Conservation (phyloP, 2,329 filamentous ascomycete species). For the Metarhizium album region DNA sequence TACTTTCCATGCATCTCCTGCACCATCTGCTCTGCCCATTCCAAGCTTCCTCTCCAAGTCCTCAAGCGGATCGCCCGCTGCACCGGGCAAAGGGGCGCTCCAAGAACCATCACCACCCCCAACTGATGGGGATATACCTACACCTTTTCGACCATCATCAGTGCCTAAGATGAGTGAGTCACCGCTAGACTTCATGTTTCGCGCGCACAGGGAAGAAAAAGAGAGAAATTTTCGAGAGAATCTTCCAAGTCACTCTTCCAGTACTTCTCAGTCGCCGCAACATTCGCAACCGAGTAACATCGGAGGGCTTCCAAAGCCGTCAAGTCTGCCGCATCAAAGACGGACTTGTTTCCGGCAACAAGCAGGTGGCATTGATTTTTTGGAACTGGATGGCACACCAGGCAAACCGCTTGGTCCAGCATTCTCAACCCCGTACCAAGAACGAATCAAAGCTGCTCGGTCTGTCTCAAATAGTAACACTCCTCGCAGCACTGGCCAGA, state of each 20-base stretch:
- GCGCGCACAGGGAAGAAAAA: constrained; percentile 71
- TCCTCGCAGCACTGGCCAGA: neutral
- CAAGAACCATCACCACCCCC: constrained; percentile 40
- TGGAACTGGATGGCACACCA: constrained; percentile 53
- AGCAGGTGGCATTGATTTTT: constrained; percentile 16
- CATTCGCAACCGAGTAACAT: constrained; percentile 9
- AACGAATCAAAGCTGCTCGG: constrained; percentile 48
- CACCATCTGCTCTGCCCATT: constrained; percentile 78
- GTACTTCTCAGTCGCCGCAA: neutral
- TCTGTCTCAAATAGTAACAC: constrained; percentile 15
- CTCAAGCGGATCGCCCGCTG: constrained; percentile 50
- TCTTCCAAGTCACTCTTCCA: constrained; percentile 23
- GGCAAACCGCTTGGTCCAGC: constrained; percentile 49
- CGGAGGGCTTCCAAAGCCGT: constrained; percentile 12
- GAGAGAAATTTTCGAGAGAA: constrained; percentile 39
- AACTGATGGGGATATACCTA: constrained; percentile 40
- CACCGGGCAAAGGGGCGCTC: constrained; percentile 21
- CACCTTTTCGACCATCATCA: constrained; percentile 29
- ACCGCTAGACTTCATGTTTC: constrained; percentile 83
- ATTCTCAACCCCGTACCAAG: constrained; percentile 56
- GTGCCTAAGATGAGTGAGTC: constrained; percentile 43
- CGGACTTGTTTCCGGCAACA: constrained; percentile 14
- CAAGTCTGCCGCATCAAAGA: constrained; percentile 15
- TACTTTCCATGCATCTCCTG: constrained; percentile 90
- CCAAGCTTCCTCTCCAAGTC: constrained; percentile 77